Conservation (phyloP, 768 basidiomycete genomes). For the Boletus tomentosulus region DNA sequence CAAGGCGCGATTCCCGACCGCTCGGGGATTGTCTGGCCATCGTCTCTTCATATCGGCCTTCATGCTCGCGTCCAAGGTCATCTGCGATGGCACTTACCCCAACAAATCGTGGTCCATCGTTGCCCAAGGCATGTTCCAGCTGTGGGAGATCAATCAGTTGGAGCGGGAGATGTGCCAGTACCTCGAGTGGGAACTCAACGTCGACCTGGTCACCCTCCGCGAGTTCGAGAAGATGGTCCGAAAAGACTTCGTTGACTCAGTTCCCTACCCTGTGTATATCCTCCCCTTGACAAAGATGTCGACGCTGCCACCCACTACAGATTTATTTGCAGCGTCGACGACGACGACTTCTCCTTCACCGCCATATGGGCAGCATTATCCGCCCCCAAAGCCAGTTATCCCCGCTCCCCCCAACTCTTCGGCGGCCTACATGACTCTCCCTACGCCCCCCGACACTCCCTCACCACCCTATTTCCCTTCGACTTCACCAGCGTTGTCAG, state of each 20-base stretch:
- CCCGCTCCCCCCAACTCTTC: conserved; percentile 11
- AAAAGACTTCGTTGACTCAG: conserved; percentile 11
- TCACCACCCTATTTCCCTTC: conserved; percentile 47
- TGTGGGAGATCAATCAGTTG: conserved; percentile 79
- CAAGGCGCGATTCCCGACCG: not conserved
- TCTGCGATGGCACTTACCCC: not conserved
- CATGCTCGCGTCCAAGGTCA: not conserved
- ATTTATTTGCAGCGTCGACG: conserved; percentile 30
- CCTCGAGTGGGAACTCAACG: conserved; percentile 85
- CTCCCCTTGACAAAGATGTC: conserved; percentile 59
- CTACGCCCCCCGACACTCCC: conserved; percentile 49
- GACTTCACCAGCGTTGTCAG: conserved; percentile 57
- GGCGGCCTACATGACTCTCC: conserved; percentile 24
- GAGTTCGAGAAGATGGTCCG: too few species aligned
- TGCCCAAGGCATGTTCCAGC: conserved; percentile 78
- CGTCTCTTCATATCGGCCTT: not conserved
- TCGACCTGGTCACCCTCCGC: conserved; percentile 55
- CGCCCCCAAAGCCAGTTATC: conserved; percentile 26
- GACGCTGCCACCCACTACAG: conserved; percentile 34
- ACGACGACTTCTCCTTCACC: conserved; percentile 27
- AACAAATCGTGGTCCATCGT: conserved; percentile 66
- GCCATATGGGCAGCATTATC: conserved; percentile 27
- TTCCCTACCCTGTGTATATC: conserved; percentile 60
- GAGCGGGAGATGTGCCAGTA: conserved; percentile 80
- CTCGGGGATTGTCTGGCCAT: not conserved